Conservation (phyloP, 331 rosid genomes). For the Quercus tomentella region DNA sequence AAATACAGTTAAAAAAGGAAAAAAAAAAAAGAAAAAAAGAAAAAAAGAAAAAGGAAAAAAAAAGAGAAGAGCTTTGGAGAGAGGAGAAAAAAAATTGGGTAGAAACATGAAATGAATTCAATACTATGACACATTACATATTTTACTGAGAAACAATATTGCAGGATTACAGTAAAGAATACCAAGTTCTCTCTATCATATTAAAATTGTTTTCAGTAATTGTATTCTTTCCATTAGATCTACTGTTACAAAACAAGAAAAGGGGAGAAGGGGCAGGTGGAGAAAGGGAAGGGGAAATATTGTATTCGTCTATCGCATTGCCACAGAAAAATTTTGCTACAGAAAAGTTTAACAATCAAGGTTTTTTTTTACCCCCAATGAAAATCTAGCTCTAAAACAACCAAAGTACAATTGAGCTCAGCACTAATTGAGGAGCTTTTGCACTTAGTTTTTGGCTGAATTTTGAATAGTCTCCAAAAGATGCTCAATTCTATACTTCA, state of each 20-base stretch:
- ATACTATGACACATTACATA: background rate
- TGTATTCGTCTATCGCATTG: background rate
- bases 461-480: slow-evolving; percentile 66
- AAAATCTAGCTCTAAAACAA: background rate
- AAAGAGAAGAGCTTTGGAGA: background rate
- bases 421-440: slow-evolving; percentile 2
- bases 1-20: background rate
- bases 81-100: background rate
- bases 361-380: too few species aligned
- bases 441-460: slow-evolving; percentile 15
- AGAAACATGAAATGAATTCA: background rate
- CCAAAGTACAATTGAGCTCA: background rate
- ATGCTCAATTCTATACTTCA: slow-evolving; percentile 79
- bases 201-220: background rate
- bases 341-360: background rate
- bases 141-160: background rate
- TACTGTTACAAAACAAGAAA: background rate
- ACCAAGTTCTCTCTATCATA: background rate
- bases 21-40: too few species aligned
- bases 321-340: background rate
- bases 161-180: background rate
- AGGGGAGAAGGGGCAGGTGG: background rate
- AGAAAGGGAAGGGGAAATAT: background rate
- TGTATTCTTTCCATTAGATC: background rate
- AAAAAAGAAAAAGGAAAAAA: background rate